A percentile compares a stretch with the other conserved stretches of the same genome.
Conservation (phyloP, 176 grass and related monocot genomes). For the Chrysopogon serrulatus region DNA sequence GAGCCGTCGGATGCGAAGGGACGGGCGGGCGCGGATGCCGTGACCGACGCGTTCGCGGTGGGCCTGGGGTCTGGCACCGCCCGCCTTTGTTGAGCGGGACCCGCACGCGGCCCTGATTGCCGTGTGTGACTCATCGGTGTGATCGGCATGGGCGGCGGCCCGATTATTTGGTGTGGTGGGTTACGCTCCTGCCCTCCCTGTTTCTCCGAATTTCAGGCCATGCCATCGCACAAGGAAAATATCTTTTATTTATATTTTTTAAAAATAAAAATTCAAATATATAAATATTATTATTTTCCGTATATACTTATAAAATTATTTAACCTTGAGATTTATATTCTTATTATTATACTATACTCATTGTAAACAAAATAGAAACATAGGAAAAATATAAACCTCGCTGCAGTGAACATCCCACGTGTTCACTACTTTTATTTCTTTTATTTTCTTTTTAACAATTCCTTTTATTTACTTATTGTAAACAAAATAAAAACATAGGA, state of each 20-base stretch:
- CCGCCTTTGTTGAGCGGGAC: constrained; percentile 25
- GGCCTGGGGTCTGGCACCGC: background rate
- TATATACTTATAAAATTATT: too few relatives aligned
- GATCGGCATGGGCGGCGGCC: constrained; percentile 2
- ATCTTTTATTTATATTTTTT: too few relatives aligned
- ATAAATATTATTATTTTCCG: too few relatives aligned
- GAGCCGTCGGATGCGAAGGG: constrained; percentile 15
- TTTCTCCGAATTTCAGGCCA: background rate
- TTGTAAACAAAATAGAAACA: too few relatives aligned
- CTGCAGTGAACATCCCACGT: too few relatives aligned
- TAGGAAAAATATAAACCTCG: background rate
- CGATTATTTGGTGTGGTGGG: background rate
- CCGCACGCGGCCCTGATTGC: background rate
- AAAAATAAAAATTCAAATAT: too few relatives aligned
- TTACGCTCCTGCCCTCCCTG: rapidly evolving
- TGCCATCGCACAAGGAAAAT: background rate
- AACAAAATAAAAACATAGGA: too few relatives aligned
- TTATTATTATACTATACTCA: too few relatives aligned
- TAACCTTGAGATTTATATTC: too few relatives aligned
- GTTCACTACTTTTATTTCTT: too few relatives aligned
- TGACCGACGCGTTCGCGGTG: background rate
- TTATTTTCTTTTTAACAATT: too few relatives aligned
- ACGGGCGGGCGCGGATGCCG: constrained; percentile 7
- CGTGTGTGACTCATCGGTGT: background rate
- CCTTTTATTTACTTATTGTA: too few relatives aligned